These are phyloP conservation scores for Przewalskia tangutica DNA, from an alignment of 257 asterid genomes.

Conservation along the genomic window DNA sequence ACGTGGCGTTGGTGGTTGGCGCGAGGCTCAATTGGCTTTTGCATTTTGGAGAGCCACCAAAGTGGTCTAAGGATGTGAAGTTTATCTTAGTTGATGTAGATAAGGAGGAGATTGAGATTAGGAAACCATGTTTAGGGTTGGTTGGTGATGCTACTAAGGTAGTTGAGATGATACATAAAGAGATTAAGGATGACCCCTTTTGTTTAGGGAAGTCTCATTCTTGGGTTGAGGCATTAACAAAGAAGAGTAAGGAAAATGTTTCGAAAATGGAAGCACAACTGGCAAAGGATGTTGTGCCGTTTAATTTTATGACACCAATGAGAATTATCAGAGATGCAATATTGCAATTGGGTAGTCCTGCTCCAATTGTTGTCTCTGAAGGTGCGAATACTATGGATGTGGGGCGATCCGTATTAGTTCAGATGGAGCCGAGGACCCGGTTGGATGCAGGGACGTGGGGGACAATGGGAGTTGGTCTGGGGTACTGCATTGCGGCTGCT, in stretches of 20 bases:
- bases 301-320: conserved; percentile 81
- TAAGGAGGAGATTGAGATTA: conserved; percentile 61
- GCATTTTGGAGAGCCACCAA: conserved; percentile 91
- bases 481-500: conserved; percentile 96
- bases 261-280: conserved; percentile 74
- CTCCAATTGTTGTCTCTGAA: conserved; percentile 78
- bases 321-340: conserved; percentile 88
- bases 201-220: conserved; percentile 70
- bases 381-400: conserved; percentile 95
- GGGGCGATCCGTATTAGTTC: conserved; percentile 74
- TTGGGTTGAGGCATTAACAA: conserved; percentile 63
- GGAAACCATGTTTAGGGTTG: conserved; percentile 63
- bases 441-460: conserved; percentile 99
- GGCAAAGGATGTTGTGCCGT: conserved; percentile 68
- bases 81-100: conserved; percentile 65
- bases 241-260: conserved; percentile 69
- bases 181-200: conserved; percentile 77
- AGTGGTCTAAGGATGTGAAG: conserved; percentile 77
- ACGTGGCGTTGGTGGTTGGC: conserved; percentile 73
- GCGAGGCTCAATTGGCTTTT: conserved; percentile 85
- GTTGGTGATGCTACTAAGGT: conserved; percentile 81
- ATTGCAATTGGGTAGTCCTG: conserved; percentile 48
- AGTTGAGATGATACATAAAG: conserved; percentile 47
- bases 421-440: conserved; percentile 84
- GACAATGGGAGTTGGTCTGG: conserved; percentile 97